These are phyloP conservation scores for Detonula confervacea DNA, from an alignment of 352 stramenopile species.

Conservation along the genomic window DNA sequence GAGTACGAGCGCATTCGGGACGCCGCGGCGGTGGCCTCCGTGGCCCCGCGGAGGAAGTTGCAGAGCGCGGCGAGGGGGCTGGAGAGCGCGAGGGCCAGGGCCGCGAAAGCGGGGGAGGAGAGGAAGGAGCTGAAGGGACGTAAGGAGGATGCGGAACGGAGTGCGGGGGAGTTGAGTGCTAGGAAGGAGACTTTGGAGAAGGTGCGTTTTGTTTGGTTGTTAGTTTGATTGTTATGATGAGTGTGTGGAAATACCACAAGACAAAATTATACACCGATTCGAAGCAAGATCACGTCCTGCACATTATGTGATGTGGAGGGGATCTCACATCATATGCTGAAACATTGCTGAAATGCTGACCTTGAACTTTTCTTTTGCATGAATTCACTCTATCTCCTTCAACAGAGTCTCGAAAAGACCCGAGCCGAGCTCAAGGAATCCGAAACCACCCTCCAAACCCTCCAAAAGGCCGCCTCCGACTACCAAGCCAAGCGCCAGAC, in stretches of 20 bases:
- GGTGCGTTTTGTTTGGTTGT: too few relatives aligned
- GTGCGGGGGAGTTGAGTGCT: slow-evolving; percentile 60
- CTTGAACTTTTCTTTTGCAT: too few relatives aligned
- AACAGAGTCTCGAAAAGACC: slow-evolving; percentile 74
- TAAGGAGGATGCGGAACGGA: slow-evolving; percentile 61
- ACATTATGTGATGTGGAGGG: too few relatives aligned
- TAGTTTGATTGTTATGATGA: too few relatives aligned
- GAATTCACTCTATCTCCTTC: too few relatives aligned
- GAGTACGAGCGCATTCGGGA: slow-evolving; percentile 89
- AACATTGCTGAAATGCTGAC: too few relatives aligned
- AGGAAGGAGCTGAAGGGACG: slow-evolving; percentile 70
- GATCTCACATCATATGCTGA: too few relatives aligned
- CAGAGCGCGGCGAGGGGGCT: slow-evolving; percentile 61
- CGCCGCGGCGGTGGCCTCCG: slow-evolving; percentile 86
- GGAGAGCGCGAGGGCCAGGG: slow-evolving; percentile 65
- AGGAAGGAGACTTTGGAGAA: slow-evolving; percentile 72
- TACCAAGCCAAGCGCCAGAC: slow-evolving; percentile 64
- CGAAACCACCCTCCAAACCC: slow-evolving; percentile 64
- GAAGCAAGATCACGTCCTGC: too few relatives aligned
- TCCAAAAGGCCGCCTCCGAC: slow-evolving; percentile 53
- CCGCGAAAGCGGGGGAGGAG: slow-evolving; percentile 63
- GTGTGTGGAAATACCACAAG: too few relatives aligned
- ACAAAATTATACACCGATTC: too few relatives aligned
- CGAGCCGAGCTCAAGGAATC: slow-evolving; percentile 56
- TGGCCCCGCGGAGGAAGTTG: slow-evolving; percentile 60